These are phyloP conservation scores for Fraxinus velutina DNA, from an alignment of 305 asterid species.

Conservation along the genomic window DNA sequence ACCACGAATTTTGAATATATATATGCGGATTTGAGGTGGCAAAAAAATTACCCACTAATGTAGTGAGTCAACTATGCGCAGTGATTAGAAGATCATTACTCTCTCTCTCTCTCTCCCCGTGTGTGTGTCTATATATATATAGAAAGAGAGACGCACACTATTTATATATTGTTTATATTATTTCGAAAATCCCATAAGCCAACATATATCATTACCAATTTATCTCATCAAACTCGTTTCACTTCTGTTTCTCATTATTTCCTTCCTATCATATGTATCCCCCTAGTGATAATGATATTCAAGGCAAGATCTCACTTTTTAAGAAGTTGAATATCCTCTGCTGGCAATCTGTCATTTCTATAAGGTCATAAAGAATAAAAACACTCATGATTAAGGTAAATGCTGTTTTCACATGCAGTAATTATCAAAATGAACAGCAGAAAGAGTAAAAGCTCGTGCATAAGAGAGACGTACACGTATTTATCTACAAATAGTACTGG, in stretches of 20 bases:
- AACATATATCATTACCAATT: not conserved
- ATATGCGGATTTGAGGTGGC: not conserved
- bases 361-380: not conserved
- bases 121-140: no score
- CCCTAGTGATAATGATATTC: not conserved
- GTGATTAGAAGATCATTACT: not conserved
- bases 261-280: not conserved
- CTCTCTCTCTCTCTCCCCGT: no score
- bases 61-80: not conserved
- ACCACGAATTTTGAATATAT: not conserved
- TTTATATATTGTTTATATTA: not conserved
- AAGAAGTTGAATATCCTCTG: not conserved
- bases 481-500: not conserved
- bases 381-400: slow-evolving; percentile 13
- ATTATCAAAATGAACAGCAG: slow-evolving; percentile 10
- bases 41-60: not conserved
- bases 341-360: not conserved
- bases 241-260: not conserved
- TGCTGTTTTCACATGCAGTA: slow-evolving; percentile 4
- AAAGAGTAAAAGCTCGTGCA: not conserved
- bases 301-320: not conserved
- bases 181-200: not conserved
- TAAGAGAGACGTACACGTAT: not conserved
- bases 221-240: not conserved
- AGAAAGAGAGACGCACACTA: no score